Base-by-base conservation (phyloP, 352 stramenopile species). In the Pythium brachiatum region DNA sequence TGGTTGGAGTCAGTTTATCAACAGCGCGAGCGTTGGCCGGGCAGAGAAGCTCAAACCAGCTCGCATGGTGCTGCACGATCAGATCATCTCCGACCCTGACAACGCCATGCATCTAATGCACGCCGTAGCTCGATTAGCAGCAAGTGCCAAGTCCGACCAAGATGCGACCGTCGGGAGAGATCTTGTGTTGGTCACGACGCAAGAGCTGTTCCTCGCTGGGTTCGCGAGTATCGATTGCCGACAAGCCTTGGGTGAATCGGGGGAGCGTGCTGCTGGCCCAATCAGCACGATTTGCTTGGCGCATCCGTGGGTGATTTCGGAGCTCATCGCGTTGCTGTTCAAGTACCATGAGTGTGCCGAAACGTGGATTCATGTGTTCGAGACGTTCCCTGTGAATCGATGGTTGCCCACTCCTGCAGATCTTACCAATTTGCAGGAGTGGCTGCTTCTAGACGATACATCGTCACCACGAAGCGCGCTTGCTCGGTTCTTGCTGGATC, bases 361-460 rank as follows among this genome's bases (percentile, higher is more conserved):
- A 26, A 91, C 82, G 0, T 92, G 84, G 78, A 89, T 92, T 47
- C 71, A 90, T 34, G 78, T 95, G 8, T 94, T 95, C 23, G 83
- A 93, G 57, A 92, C 79, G 23, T 90, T 95, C 64, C 86, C 86
- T 9, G 81, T 95, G n/a, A 92, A 92, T 66, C 77, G 84, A 1
- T 95, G 86, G 86, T 57, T 83, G 18, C 86, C 86, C 0, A 90
- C 78, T 5, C 61, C 62, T 3, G 69, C 78, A 9, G 86, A 95
- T 65, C 60, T 95, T 53, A 44, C 72, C 1, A 88, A 81, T 57
- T 64, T 95, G 15, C 84, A 95, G 59, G 80, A 91, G 53, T 95
- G 86, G 86, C 48, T 95, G 9, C 55, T 91, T 27, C 67, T 94
- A n/a, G 81, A 93, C 31, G 84, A 95, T 57, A 82, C 83, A 12